A percentile compares a stretch with the other conserved stretches of the same genome.
phyloP scores from a whole-genome alignment of 2,329 filamentous ascomycete species.

The Nothophaeocryptopus gaeumannii region DNA sequence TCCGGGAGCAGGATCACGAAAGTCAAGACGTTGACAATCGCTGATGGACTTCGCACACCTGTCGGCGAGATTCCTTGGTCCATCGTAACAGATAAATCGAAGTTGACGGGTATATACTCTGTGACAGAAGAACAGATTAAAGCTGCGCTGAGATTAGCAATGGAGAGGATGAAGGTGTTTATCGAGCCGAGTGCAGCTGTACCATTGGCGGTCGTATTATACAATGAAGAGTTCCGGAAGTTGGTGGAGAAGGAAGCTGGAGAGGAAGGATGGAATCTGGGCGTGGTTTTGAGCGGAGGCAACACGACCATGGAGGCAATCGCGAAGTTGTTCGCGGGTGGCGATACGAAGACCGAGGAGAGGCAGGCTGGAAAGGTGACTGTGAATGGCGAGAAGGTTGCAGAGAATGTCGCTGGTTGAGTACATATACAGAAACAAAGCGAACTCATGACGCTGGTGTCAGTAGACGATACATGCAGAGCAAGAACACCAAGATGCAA shows the following conservation, averaged over 20 bases:
- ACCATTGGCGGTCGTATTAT: conserved; percentile 77
- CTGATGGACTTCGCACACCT: conserved; percentile 83
- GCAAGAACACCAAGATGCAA: too few species aligned
- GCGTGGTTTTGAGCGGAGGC: conserved; percentile 61
- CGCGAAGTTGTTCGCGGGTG: conserved; percentile 50
- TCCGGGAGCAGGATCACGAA: conserved; percentile 60
- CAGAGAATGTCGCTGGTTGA: conserved; percentile 45
- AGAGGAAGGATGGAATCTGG: conserved; percentile 69
- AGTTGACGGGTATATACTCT: conserved; percentile 68
- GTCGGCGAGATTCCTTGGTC: conserved; percentile 73
- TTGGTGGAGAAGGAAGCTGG: conserved; percentile 70
- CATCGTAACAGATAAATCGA: conserved; percentile 67
- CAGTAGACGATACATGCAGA: too few species aligned
- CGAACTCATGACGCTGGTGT: too few species aligned
- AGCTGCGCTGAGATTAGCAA: conserved; percentile 69
- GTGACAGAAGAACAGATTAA: conserved; percentile 82
- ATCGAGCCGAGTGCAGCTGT: conserved; percentile 87
- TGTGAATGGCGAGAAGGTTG: conserved; percentile 40
- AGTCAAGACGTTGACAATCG: conserved; percentile 77
- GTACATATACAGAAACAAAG: not conserved
- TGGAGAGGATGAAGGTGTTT: conserved; percentile 86
- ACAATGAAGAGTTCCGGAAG: conserved; percentile 75
- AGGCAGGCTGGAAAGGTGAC: conserved; percentile 42
- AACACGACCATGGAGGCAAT: conserved; percentile 64
- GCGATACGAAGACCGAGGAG: conserved; percentile 29